These are phyloP conservation scores for Talaromyces sp. DNA, from an alignment of 2,329 filamentous ascomycete genomes.

Conservation along the genomic window DNA sequence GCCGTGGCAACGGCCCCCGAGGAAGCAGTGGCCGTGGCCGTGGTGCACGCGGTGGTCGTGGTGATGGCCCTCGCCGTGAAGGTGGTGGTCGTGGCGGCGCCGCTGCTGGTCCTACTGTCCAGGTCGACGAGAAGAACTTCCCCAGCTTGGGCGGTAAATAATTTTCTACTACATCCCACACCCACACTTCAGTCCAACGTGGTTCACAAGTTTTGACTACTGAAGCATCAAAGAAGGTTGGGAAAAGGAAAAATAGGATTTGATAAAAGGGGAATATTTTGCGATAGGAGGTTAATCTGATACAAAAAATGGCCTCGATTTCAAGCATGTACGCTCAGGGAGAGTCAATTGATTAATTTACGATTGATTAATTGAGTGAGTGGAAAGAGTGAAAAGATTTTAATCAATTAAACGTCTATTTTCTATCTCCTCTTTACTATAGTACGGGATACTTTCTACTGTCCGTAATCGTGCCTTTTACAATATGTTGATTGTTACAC, in stretches of 20 bases:
- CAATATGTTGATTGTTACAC: neutral
- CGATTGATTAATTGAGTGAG: constrained; percentile 11
- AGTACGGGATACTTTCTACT: neutral
- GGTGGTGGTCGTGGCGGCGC: constrained; percentile 34
- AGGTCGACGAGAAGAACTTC: constrained; percentile 48
- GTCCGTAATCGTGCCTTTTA: neutral
- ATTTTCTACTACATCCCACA: constrained; percentile 15
- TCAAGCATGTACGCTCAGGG: constrained; percentile 13
- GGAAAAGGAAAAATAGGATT: constrained; percentile 1
- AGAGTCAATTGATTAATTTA: constrained; percentile 3
- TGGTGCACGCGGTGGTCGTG: constrained; percentile 36
- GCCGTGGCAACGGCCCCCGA: constrained; percentile 47
- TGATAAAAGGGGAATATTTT: constrained; percentile 7
- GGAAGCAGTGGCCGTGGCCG: constrained; percentile 50
- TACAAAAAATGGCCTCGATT: constrained; percentile 10
- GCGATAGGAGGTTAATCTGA: constrained; percentile 7
- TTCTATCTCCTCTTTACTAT: neutral
- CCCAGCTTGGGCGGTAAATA: constrained; percentile 44
- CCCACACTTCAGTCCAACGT: neutral
- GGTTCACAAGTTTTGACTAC: neutral
- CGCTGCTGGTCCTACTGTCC: constrained; percentile 28
- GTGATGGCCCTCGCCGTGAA: constrained; percentile 25
- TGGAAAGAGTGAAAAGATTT: constrained; percentile 1
- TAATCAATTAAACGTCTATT: neutral
- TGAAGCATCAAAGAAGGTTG: constrained; percentile 1